Evolutionary conservation across 1,139 yeast genomes (phyloP).

Genomic region (Blastobotrys arbuscula): DNA sequence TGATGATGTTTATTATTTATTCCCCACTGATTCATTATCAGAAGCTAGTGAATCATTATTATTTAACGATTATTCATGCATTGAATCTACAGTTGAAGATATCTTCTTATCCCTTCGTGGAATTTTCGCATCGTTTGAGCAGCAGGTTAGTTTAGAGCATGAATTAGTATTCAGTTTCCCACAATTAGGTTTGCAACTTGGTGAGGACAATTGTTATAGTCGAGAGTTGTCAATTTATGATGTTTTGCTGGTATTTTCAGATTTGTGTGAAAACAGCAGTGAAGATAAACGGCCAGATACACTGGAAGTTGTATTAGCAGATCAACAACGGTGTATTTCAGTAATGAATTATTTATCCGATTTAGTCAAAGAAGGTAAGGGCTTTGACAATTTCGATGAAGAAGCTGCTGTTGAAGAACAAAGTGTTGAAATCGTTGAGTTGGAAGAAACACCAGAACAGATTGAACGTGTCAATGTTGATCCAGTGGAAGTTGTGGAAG

Average conservation of each 20-base stretch:
- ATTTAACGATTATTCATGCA: constrained; percentile 2
- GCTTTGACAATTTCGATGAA: constrained; percentile 12
- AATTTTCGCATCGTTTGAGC: constrained; percentile 14
- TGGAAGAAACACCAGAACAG: not conserved
- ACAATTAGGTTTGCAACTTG: constrained; percentile 20
- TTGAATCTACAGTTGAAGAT: constrained; percentile 4
- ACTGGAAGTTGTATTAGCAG: constrained; percentile 15
- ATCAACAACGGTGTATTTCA: constrained; percentile 22
- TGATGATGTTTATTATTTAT: constrained; percentile 6
- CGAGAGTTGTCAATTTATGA: constrained; percentile 24
- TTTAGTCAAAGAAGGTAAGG: constrained; percentile 21
- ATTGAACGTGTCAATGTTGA: not conserved
- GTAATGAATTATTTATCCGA: constrained; percentile 21
- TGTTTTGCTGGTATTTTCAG: constrained; percentile 20
- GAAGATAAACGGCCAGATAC: constrained; percentile 14
- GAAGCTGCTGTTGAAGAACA: not conserved
- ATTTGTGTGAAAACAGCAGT: constrained; percentile 16
- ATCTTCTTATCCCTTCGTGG: constrained; percentile 21
- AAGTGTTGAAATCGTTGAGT: constrained; percentile 4
- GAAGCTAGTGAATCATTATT: not conserved
- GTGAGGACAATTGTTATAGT: constrained; percentile 25
- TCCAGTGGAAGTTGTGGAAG: constrained; percentile 3
- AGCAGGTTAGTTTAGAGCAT: constrained; percentile 15
- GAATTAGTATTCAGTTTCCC: constrained; percentile 22
- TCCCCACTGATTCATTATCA: constrained; percentile 1